Percentiles rank a stretch among this genome's conserved stretches.
Evolutionary conservation across 129 eudicot species (phyloP).

Genomic region (Helichrysum umbraculigerum): DNA sequence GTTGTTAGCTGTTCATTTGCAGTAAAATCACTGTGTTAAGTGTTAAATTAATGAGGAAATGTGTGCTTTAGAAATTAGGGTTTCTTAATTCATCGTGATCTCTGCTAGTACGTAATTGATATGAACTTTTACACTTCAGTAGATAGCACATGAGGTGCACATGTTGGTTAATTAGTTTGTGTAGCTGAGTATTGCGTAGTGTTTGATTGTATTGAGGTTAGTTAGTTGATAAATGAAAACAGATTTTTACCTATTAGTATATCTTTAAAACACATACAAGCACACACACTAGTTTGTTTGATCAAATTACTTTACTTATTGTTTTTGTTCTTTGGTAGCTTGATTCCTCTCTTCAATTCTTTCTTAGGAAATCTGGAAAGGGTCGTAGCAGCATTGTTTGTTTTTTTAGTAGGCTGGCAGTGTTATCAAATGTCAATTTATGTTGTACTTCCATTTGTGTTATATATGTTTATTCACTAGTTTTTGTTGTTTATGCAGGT

Average conservation of each 20-base stretch:
- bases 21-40: neutral
- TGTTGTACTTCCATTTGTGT: neutral
- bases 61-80: constrained; percentile 6
- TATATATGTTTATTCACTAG: neutral
- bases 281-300: neutral
- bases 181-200: neutral
- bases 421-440: too few relatives aligned
- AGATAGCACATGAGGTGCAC: neutral
- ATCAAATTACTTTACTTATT: neutral
- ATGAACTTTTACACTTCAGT: neutral
- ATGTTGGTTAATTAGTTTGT: neutral
- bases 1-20: neutral
- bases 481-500: constrained; percentile 15
- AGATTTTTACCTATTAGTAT: neutral
- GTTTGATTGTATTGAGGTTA: neutral
- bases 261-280: too few relatives aligned
- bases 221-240: neutral
- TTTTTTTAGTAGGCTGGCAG: neutral
- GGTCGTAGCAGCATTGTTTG: neutral
- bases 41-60: neutral
- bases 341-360: neutral
- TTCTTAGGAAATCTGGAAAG: neutral
- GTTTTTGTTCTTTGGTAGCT: neutral
- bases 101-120: neutral
- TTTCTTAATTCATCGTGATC: neutral